Evolutionary conservation across 1,284 basidiomycete species (phyloP).

Genomic region (Cystobasidium pallidum): DNA sequence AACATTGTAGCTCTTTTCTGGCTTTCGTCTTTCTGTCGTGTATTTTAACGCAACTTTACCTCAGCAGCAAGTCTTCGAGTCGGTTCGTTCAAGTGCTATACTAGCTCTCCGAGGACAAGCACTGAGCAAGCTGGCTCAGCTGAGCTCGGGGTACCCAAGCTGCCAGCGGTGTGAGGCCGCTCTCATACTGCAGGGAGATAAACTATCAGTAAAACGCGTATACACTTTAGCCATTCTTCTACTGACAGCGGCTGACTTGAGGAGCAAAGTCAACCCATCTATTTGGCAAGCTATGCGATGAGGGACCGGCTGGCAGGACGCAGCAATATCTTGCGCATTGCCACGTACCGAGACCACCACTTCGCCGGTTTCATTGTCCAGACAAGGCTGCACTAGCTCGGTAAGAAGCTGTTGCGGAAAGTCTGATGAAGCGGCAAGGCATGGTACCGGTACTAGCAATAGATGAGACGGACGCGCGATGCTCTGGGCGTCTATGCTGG

Average conservation of each 20-base stretch:
- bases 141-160: constrained; percentile 28
- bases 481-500: neutral
- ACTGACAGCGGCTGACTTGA: constrained; percentile 36
- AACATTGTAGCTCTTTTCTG: constrained; percentile 5
- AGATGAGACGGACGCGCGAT: constrained; percentile 8
- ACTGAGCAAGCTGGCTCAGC: constrained; percentile 2
- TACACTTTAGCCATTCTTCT: neutral
- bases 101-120: neutral
- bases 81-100: neutral
- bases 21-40: neutral
- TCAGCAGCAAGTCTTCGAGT: neutral
- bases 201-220: neutral
- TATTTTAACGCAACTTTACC: neutral
- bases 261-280: constrained; percentile 22
- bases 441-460: constrained; percentile 19
- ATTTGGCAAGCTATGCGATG: constrained; percentile 9
- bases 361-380: neutral
- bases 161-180: constrained; percentile 30
- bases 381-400: neutral
- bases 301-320: neutral
- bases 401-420: constrained; percentile 3
- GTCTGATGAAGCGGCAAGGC: constrained; percentile 11
- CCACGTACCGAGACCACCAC: neutral
- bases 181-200: constrained; percentile 38
- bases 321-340: neutral